Percentiles rank a stretch among this genome's conserved stretches.
These are phyloP conservation scores for Cladorrhinum sp. DNA, from an alignment of 2,329 filamentous ascomycete species.

Conservation along the genomic window DNA sequence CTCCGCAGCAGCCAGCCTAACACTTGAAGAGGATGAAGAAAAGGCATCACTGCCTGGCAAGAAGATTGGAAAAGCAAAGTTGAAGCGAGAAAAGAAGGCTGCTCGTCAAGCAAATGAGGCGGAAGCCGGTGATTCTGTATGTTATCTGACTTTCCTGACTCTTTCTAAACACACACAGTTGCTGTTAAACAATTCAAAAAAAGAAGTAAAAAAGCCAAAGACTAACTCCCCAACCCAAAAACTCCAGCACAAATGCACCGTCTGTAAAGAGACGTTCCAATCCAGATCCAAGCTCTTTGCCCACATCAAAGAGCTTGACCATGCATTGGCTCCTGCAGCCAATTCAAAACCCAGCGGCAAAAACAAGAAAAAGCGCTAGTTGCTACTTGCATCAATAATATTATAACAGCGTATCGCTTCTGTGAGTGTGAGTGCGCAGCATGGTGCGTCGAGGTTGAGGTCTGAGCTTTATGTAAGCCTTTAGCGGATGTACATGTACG, in stretches of 20 bases:
- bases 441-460: background rate
- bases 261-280: conserved; percentile 46
- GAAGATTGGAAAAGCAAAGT: conserved; percentile 50
- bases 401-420: background rate
- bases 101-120: conserved; percentile 39
- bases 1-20: conserved; percentile 17
- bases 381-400: background rate
- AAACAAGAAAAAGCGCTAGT: conserved; percentile 35
- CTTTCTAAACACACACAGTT: background rate
- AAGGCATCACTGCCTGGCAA: conserved; percentile 28
- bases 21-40: conserved; percentile 14
- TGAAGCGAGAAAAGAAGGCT: conserved; percentile 49
- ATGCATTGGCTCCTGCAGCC: conserved; percentile 52
- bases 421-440: background rate
- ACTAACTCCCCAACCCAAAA: conserved; percentile 1
- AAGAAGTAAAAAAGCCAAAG: background rate
- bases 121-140: conserved; percentile 36
- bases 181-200: background rate
- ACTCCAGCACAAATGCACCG: conserved; percentile 41
- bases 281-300: conserved; percentile 70
- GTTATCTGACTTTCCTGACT: conserved; percentile 20
- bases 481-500: background rate
- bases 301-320: conserved; percentile 64
- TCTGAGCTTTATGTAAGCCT: background rate
- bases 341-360: conserved; percentile 31